Base-by-base conservation (phyloP, 2,329 filamentous ascomycete species). In the Diaporthe ilicicola region DNA sequence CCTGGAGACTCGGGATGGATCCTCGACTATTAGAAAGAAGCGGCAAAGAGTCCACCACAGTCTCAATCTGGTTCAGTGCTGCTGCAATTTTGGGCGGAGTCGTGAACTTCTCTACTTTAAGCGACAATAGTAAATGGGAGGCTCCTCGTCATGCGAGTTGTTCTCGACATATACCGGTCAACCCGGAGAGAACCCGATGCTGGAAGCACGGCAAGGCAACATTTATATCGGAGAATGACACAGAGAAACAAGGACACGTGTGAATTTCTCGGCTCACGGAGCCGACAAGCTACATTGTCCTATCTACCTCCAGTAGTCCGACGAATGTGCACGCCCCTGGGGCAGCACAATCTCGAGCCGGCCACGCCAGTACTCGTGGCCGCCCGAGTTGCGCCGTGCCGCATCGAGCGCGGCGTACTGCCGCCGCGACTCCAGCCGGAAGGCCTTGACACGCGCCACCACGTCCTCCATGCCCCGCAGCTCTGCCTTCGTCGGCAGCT, bases 401-500 rank as follows among this genome's bases (percentile, higher is more conserved):
- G 42, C 32, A 69, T 70, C 67, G 17, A 74, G 69, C 24, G 67
- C 55, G 6, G 72, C 69, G 51, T 79, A 79, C 42, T 73, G 77
- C n/a, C 74, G 76, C 59, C 78, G 80, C 1, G 81, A 81, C 22
- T 74, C 56, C 4, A 74, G 69, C 1, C 85, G 81, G 66, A 82
- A 85, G 44, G 62, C 74, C 73, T 82, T 85, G 53, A 87, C 75
- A 6, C 79, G 83, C 9, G 72, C 76, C 2, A 86, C 72, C 2
- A 87, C 84, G 72, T 86, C 84, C 46, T 72, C 75, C 84, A 86
- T 85, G n/a, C 71, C 75, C 39, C 74, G 68, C 19, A 85, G 71
- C 8, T 82, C 78, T 9, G 51, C 69, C 37, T 65, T 70, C 4
- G 75, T 72, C 0, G 83, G 84, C 27, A 73, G 53, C 4, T 66